Percentiles rank a stretch among this genome's conserved stretches.
phyloP scores from a whole-genome alignment of 306 rosid species.

The Ziziphus jujuba region DNA sequence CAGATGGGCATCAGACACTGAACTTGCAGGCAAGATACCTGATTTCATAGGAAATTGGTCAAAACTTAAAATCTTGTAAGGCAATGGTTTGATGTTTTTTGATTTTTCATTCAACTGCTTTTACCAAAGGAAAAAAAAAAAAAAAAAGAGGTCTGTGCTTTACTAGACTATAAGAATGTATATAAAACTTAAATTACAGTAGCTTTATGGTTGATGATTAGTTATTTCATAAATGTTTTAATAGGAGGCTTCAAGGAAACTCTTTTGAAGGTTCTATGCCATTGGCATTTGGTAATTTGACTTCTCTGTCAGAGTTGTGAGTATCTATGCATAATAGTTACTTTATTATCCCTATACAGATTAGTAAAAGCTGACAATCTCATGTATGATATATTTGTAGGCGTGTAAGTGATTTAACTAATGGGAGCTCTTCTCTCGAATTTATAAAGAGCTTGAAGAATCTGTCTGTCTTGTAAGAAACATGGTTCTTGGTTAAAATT shows the following conservation, averaged over 20 bases:
- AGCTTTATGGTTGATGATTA: background rate
- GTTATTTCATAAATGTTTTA: constrained; percentile 13
- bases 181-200: too few relatives aligned
- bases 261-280: constrained; percentile 73
- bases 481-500: background rate
- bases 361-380: constrained; percentile 32
- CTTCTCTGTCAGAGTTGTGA: constrained; percentile 67
- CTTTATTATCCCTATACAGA: background rate
- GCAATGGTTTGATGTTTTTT: background rate
- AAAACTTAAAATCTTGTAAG: constrained; percentile 66
- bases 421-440: constrained; percentile 69
- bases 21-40: constrained; percentile 64
- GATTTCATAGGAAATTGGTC: constrained; percentile 74
- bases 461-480: constrained; percentile 53
- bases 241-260: constrained; percentile 88
- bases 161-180: too few relatives aligned
- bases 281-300: constrained; percentile 60
- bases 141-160: too few relatives aligned
- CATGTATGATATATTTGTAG: constrained; percentile 35
- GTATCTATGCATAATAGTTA: constrained; percentile 27
- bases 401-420: constrained; percentile 58
- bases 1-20: constrained; percentile 72
- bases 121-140: too few relatives aligned
- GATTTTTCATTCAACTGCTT: too few relatives aligned
- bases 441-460: constrained; percentile 65